Percentiles rank a stretch among this genome's conserved stretches.
phyloP scores from a whole-genome alignment of 176 grass and related monocot species.

The Dendrocalamus sinicus region DNA sequence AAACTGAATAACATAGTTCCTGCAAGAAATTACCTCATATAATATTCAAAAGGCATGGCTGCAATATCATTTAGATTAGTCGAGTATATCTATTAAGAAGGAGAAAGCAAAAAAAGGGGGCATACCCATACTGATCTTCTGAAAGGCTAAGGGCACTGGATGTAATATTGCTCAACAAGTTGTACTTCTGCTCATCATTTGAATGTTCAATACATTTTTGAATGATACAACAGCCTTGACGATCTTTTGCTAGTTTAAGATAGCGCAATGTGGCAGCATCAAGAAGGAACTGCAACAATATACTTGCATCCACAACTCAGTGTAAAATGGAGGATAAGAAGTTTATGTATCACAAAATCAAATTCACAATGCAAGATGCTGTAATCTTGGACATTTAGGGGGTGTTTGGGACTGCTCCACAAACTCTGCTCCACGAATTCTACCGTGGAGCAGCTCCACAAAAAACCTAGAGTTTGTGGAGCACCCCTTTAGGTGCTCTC shows the following conservation, averaged over 20 bases:
- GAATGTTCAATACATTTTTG: conserved; percentile 78
- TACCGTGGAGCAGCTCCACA: too few relatives aligned
- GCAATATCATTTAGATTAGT: conserved; percentile 24
- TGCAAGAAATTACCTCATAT: conserved; percentile 42
- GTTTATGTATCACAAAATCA: conserved; percentile 24
- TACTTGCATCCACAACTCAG: conserved; percentile 19
- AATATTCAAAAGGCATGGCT: conserved; percentile 23
- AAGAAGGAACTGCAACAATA: conserved; percentile 74
- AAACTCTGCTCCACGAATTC: too few relatives aligned
- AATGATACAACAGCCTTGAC: conserved; percentile 84
- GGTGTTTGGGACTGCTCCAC: too few relatives aligned
- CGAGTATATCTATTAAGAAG: background rate
- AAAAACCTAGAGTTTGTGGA: too few relatives aligned
- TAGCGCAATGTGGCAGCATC: conserved; percentile 59
- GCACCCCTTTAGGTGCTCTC: too few relatives aligned
- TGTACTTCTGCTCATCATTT: conserved; percentile 60
- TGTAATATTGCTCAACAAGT: conserved; percentile 57
- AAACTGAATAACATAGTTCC: conserved; percentile 95
- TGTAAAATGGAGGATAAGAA: conserved; percentile 1
- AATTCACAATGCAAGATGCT: background rate
- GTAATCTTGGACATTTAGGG: background rate
- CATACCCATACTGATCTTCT: conserved; percentile 86
- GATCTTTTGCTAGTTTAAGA: conserved; percentile 81
- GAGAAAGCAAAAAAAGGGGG: background rate
- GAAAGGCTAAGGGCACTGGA: conserved; percentile 62